Conservation (phyloP, 257 asterid species). For the Petunia axillaris region DNA sequence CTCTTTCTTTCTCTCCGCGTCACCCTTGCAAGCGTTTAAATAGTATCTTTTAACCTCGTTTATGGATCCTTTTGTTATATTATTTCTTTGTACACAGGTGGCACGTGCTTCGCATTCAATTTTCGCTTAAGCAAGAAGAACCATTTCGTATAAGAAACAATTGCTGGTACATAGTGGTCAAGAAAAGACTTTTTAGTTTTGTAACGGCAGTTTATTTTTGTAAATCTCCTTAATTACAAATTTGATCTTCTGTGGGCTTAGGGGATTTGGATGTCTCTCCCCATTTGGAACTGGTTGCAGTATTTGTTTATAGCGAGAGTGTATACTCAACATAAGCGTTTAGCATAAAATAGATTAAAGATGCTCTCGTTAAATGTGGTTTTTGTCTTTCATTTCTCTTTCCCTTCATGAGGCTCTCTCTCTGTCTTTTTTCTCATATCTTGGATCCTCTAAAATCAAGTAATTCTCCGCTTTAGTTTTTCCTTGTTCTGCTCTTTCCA, state of each 20-base stretch:
- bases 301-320: neutral
- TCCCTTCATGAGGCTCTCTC: neutral
- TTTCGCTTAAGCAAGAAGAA: constrained; percentile 13
- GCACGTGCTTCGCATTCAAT: neutral
- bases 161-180: constrained; percentile 4
- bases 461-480: neutral
- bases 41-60: neutral
- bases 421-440: neutral
- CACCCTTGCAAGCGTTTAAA: neutral
- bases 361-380: neutral
- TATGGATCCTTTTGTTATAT: constrained; percentile 5
- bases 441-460: constrained; percentile 4
- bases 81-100: constrained; percentile 10
- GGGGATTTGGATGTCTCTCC: neutral
- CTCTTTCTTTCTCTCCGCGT: neutral
- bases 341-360: neutral
- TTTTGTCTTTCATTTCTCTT: constrained; percentile 6
- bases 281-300: neutral
- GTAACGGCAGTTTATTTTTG: neutral
- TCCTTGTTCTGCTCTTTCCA: constrained; percentile 15
- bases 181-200: neutral
- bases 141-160: constrained; percentile 13
- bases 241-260: neutral
- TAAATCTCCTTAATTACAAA: constrained; percentile 13
- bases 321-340: constrained; percentile 6